Evolutionary conservation across 139 green algal species (phyloP), one percentile per base, ranked within the genome.

Genomic region (Pleodorina starrii): DNA sequence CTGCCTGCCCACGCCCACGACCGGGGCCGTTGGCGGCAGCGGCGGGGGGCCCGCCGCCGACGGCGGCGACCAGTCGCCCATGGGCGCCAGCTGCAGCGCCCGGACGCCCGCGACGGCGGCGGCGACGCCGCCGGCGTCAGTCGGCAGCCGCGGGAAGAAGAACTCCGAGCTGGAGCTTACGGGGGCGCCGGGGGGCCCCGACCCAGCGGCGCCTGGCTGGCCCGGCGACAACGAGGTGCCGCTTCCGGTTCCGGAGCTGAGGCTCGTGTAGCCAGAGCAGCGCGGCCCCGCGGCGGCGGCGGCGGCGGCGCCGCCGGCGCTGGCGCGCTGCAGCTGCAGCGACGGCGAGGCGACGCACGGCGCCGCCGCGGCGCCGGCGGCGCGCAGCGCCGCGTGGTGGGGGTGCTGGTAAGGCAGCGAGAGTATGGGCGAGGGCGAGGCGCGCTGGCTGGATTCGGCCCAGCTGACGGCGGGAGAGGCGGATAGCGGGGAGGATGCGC

Each of bases 71-170:
- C 38, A 76, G 57, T 76, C 68, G 36, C 35, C 35, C 35, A 76
- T 48, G 16, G 68, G 35, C 38, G 12, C 38, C 32, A 76, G 68
- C 35, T 76, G 32, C 14, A 48, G 36, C 38, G 68, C 68, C 68
- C 29, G 25, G 35, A 48, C 36, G 68, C 68, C 36, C 21, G 29
- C 32, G 29, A 23, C 27, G 16, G 14, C 63, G 32, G 63, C 32
- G 35, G 68, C 35, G 11, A 32, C 36, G 9, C 32, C 68, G 1
- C 46, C 68, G 9, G 68, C 68, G 1, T 76, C 68, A 2, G 12
- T 76, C 35, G 35, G 36, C 36, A 76, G 68, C n/a, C 68, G 68
- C n/a, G 68, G 68, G 25, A 76, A 76, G 68, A 76, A 43, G 68
- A 76, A 76, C 32, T 76, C 68, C 68, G 35, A 32, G 63, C 29